These are phyloP conservation scores for Colletotrichum sp. DNA, from an alignment of 2,329 filamentous ascomycete genomes.

Conservation along the genomic window DNA sequence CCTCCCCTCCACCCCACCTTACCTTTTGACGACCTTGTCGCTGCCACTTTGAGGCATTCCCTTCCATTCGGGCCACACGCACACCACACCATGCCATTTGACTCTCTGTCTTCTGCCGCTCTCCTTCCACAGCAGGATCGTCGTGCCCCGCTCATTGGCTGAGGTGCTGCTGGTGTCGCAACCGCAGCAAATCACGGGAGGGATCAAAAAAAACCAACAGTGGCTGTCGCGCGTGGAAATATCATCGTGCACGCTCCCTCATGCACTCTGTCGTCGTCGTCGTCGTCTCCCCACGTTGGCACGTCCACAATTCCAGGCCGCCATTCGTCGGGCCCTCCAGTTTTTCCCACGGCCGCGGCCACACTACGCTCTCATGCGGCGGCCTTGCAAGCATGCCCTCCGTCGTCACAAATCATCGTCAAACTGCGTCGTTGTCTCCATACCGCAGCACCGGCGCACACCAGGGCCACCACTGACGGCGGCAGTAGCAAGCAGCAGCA, in stretches of 20 bases:
- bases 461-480: neutral
- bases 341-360: neutral
- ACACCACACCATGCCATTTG: neutral
- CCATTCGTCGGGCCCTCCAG: neutral
- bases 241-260: neutral
- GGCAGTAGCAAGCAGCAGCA: neutral
- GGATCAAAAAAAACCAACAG: neutral
- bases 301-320: neutral
- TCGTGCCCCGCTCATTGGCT: neutral
- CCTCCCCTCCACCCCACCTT: neutral
- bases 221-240: conserved; percentile 17
- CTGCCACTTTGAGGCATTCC: neutral
- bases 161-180: neutral
- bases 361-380: neutral
- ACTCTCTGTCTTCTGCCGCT: neutral
- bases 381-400: neutral
- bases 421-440: neutral
- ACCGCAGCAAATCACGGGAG: neutral
- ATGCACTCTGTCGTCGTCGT: neutral
- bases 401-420: neutral
- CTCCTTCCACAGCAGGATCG: neutral
- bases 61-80: neutral
- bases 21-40: neutral
- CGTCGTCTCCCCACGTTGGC: neutral
- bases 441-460: neutral